Percentiles rank a stretch among this genome's conserved stretches.
Evolutionary conservation across 345 rosid species (phyloP).

Genomic region (Arabidopsis thaliana): DNA sequence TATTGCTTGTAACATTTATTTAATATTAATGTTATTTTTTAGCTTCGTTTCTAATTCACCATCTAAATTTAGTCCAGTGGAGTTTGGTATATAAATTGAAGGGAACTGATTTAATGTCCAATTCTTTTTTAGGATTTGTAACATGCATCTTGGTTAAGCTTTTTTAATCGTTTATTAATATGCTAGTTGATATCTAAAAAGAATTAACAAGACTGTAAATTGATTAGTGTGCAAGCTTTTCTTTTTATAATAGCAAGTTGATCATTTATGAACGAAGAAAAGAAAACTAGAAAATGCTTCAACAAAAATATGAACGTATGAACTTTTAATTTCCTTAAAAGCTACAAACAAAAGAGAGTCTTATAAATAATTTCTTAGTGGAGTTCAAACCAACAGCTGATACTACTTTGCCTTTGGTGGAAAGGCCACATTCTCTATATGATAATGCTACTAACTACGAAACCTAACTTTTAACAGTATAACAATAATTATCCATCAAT

Average conservation of each 20-base stretch:
- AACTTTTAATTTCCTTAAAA: conserved; percentile 19
- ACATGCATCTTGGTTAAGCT: not conserved
- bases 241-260: conserved; percentile 6
- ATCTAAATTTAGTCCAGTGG: not conserved
- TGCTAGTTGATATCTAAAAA: conserved; percentile 18
- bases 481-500: conserved; percentile 20
- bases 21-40: not conserved
- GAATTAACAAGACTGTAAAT: conserved; percentile 1
- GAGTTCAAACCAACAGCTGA: conserved; percentile 27
- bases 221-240: not conserved
- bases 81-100: not conserved
- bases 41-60: not conserved
- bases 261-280: not conserved
- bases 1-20: conserved; percentile 11
- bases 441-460: conserved; percentile 28
- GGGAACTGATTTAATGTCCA: not conserved
- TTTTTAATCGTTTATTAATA: not conserved
- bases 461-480: conserved; percentile 33
- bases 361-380: conserved; percentile 13
- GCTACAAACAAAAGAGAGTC: conserved; percentile 14
- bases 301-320: not conserved
- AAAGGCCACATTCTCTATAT: conserved; percentile 32
- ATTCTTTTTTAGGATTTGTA: not conserved
- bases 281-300: not conserved
- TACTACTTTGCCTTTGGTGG: conserved; percentile 30